Evolutionary conservation across 768 basidiomycete genomes (phyloP).

Genomic region (Paxillus rubicundulus): DNA sequence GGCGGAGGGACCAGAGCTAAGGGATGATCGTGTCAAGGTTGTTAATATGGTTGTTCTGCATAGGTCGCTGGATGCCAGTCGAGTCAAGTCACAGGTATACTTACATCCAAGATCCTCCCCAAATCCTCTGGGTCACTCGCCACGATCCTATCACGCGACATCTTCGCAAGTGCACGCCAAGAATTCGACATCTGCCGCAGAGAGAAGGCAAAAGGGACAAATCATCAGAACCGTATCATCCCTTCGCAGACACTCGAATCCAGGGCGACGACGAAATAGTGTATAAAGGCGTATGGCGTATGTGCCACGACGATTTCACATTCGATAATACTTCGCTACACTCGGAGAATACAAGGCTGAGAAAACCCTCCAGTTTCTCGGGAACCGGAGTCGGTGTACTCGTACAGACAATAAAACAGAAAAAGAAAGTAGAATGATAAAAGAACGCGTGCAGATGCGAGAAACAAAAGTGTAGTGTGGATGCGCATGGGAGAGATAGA

Average conservation of each 20-base stretch:
- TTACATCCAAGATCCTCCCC: conserved; percentile 61
- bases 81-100: conserved; percentile 20
- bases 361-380: conserved; percentile 10
- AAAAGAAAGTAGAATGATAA: conserved; percentile 16
- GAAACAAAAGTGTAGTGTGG: conserved; percentile 21
- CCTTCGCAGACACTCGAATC: not conserved
- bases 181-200: conserved; percentile 75
- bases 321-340: conserved; percentile 23
- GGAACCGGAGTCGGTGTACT: conserved; percentile 7
- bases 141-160: conserved; percentile 79
- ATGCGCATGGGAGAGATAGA: conserved; percentile 9
- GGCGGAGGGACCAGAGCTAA: conserved; percentile 82
- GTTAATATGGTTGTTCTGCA: not conserved
- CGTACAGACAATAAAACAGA: conserved; percentile 24
- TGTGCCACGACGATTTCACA: conserved; percentile 1
- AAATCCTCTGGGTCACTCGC: conserved; percentile 68
- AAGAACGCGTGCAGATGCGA: conserved; percentile 18
- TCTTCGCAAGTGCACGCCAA: conserved; percentile 80
- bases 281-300: not conserved
- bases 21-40: not conserved
- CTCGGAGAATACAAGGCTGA: conserved; percentile 21
- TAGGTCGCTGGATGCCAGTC: not conserved
- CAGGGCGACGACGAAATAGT: not conserved
- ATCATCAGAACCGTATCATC: conserved; percentile 12
- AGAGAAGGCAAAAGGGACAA: not conserved